Base-by-base conservation (phyloP, 2,329 filamentous ascomycete species). In the Scorias spongiosa region DNA sequence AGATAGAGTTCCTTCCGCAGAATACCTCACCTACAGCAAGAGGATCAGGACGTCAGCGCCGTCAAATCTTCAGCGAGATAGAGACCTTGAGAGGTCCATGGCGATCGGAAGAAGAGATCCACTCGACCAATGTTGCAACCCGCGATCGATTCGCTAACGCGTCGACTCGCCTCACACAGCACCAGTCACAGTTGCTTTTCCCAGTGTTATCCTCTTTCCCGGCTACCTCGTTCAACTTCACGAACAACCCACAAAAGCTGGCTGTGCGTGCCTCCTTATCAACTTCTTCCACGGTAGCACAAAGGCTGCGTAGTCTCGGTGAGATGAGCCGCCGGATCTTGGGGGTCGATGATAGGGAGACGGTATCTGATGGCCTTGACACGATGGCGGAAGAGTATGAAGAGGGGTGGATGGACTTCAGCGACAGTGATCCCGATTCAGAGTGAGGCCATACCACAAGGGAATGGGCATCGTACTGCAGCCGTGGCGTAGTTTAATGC, bases 321-420 rank as follows among this genome's bases (percentile, higher is more conserved):
- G 66, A 71, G 17, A 69, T 81, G 10, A 54, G 57, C 29, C 44
- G 46, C 10, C 42, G 51, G 9, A 78, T 82, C 10, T 65, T 74
- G 12, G 69, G 71, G 0, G 54, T 89, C 2, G 85, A 93, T 47
- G 88, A 96, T 56, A 74, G 89, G 37, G 91, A 98, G 63, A 70
- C 71, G 2, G 68, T 96, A n/a, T 76, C 78, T 39, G 91, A 93
- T 57, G 79, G 82, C 10, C 68, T 98, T 34, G 78, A 82, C 18
- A 81, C 84, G 47, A 79, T 96, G 54, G 81, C 82, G 1, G 88
- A 94, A 56, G 84, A 84, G 47, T 96, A 95, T 60, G 79, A 85
- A 52, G 84, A 91, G 48, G 86, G 86, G 1, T 94, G 85, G 84
- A 81, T 76, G 46, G 82, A 84, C 52, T 36, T 36, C 32, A 36